Percentiles rank a stretch among this genome's conserved stretches.
phyloP scores from a whole-genome alignment of 2,329 filamentous ascomycete species.

The Talaromyces piceae region DNA sequence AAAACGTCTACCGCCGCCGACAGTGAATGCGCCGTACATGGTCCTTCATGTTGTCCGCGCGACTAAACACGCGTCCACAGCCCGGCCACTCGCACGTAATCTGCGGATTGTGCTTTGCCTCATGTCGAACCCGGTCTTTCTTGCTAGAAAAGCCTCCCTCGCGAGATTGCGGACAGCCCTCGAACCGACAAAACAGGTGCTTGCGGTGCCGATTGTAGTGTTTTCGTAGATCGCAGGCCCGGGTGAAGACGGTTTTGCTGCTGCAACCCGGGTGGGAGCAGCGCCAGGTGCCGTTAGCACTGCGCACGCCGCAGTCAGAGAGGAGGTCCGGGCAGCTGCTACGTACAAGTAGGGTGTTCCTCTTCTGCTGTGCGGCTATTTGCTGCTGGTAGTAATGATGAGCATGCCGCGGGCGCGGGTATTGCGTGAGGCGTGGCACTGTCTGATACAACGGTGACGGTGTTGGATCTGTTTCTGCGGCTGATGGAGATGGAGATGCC shows the following conservation, averaged over 20 bases:
- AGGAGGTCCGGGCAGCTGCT: conserved; percentile 13
- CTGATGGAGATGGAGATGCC: not conserved
- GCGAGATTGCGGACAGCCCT: conserved; percentile 50
- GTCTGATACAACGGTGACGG: not conserved
- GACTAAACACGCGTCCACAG: conserved; percentile 52
- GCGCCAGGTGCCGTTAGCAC: conserved; percentile 42
- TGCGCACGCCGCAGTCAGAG: conserved; percentile 25
- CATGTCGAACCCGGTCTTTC: conserved; percentile 55
- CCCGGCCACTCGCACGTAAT: conserved; percentile 52
- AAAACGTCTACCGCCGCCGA: not conserved
- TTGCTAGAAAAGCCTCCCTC: conserved; percentile 56
- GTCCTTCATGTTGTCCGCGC: conserved; percentile 56
- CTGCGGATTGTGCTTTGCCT: conserved; percentile 57
- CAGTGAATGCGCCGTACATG: conserved; percentile 39
- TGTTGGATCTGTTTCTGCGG: not conserved
- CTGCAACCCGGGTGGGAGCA: conserved; percentile 54
- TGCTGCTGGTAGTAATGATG: not conserved
- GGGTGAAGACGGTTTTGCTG: conserved; percentile 51
- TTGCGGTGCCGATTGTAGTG: conserved; percentile 58
- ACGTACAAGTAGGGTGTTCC: too few species aligned
- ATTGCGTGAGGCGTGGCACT: not conserved
- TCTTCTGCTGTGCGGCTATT: too few species aligned
- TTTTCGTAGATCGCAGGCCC: conserved; percentile 55
- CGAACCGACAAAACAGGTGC: conserved; percentile 52
- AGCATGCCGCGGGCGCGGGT: not conserved